These are phyloP conservation scores for Daucus carota DNA, from an alignment of 129 eudicot genomes.

Conservation along the genomic window DNA sequence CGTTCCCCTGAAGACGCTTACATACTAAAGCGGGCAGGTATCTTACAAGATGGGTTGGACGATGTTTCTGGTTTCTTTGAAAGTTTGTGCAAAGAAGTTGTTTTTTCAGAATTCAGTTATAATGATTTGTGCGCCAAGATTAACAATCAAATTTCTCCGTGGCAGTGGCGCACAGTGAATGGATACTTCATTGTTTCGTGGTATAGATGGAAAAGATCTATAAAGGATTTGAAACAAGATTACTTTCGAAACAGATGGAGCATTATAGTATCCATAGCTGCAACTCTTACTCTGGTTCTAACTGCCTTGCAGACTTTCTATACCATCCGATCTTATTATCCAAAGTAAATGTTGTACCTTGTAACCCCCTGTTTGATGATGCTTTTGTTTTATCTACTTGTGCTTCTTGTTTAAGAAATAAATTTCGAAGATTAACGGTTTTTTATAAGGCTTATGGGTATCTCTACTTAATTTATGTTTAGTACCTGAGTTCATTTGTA, in stretches of 20 bases:
- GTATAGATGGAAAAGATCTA: background rate
- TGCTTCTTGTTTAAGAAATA: too few species aligned
- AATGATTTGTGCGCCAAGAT: background rate
- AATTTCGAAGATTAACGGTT: too few species aligned
- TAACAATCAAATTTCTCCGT: background rate
- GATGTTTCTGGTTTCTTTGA: background rate
- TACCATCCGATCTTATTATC: background rate
- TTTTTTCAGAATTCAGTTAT: background rate
- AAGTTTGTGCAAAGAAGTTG: background rate
- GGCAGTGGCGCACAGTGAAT: background rate
- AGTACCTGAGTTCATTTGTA: too few species aligned
- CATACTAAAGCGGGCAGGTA: background rate
- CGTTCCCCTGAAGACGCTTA: background rate
- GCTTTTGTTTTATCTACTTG: too few species aligned
- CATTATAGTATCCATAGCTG: background rate
- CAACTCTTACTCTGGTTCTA: background rate
- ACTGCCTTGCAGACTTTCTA: background rate
- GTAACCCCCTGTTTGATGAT: too few species aligned
- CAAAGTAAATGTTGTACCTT: too few species aligned
- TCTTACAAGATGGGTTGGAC: background rate
- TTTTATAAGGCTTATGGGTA: too few species aligned
- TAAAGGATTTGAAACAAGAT: background rate
- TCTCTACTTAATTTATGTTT: too few species aligned
- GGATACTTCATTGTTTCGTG: background rate
- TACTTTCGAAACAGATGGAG: background rate